Conservation (phyloP, 2,329 filamentous ascomycete species). For the Byssochlamys sp. region DNA sequence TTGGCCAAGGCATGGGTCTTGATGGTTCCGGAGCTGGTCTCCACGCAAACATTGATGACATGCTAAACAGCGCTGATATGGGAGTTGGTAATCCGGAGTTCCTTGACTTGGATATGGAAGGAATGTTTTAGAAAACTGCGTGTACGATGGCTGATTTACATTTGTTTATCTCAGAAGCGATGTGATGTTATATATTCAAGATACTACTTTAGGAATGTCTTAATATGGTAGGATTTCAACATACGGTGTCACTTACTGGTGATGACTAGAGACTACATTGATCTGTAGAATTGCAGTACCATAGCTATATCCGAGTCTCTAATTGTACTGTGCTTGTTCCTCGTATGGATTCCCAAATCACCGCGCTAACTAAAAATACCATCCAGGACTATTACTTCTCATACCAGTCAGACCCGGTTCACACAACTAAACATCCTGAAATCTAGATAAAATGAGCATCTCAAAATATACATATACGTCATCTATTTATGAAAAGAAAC, state of each 20-base stretch:
- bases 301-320: too few relatives aligned
- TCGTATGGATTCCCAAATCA: neutral
- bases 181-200: neutral
- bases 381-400: neutral
- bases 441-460: neutral
- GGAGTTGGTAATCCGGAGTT: constrained; percentile 36
- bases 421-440: neutral
- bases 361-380: neutral
- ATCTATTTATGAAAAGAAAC: neutral
- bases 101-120: constrained; percentile 37
- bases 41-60: constrained; percentile 32
- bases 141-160: neutral
- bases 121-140: constrained; percentile 27
- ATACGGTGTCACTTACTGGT: too few relatives aligned
- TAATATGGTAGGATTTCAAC: neutral
- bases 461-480: neutral
- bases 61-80: constrained; percentile 35
- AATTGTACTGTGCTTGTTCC: neutral
- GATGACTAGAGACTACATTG: too few relatives aligned
- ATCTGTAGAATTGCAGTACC: too few relatives aligned
- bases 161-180: neutral
- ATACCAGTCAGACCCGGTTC: neutral
- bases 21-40: constrained; percentile 19
- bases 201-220: neutral
- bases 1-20: constrained; percentile 18